Percentiles rank a stretch among this genome's conserved stretches.
Conservation (phyloP, 2,329 filamentous ascomycete genomes). For the Arthrinium puccinioides region DNA sequence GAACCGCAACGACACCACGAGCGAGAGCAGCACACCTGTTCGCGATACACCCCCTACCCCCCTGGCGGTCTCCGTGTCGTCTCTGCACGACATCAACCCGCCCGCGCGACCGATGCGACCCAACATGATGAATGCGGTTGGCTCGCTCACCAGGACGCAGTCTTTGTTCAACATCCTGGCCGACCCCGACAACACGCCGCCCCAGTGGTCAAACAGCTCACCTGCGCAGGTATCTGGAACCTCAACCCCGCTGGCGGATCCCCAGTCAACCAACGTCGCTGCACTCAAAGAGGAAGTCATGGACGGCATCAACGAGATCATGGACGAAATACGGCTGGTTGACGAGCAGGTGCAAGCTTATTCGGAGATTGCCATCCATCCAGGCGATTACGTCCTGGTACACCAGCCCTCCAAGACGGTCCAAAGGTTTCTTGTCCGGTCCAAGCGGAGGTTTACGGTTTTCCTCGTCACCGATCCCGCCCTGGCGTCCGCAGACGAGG, state of each 20-base stretch:
- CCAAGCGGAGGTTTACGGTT: constrained; percentile 87
- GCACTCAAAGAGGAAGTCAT: constrained; percentile 86
- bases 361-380: constrained; percentile 86
- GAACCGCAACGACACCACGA: constrained; percentile 57
- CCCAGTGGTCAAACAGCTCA: constrained; percentile 38
- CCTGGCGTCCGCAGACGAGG: constrained; percentile 28
- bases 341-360: constrained; percentile 89
- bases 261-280: constrained; percentile 41
- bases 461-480: constrained; percentile 65
- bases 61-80: constrained; percentile 1
- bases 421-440: constrained; percentile 78
- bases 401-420: constrained; percentile 82
- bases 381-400: constrained; percentile 86
- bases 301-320: constrained; percentile 89
- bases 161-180: constrained; percentile 88
- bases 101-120: constrained; percentile 35
- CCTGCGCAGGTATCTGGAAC: constrained; percentile 35
- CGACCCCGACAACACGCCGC: constrained; percentile 48
- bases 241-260: constrained; percentile 37
- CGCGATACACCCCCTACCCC: constrained; percentile 6
- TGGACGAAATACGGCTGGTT: constrained; percentile 87
- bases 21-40: constrained; percentile 37
- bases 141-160: constrained; percentile 59
- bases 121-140: constrained; percentile 53
- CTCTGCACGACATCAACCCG: constrained; percentile 1